Base-by-base conservation (phyloP, 345 rosid species). In the Brassica nigra region DNA sequence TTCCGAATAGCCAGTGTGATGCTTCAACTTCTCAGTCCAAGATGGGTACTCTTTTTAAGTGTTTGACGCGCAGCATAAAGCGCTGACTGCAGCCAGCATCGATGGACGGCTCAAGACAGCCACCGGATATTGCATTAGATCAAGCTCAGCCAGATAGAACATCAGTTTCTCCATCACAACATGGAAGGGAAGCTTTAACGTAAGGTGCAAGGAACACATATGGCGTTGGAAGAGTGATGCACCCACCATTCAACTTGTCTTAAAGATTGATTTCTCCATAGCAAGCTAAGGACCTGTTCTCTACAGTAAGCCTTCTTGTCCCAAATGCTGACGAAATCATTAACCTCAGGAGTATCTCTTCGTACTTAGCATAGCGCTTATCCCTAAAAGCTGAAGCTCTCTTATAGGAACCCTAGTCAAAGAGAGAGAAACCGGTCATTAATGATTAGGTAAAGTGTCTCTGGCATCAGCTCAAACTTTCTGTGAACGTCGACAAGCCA, bases 301-400 rank as follows among this genome's bases (percentile, higher is more conserved):
- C 94, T 89, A 4, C 33, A 18, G 71, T 91, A 92, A 1, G 94
- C 92, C 34, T 87, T 88, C 34, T 31, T 18, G 74, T 91, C 98
- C 15, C 97, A 90, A 82, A 93, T 86, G 83, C 64, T 76, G 18
- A 93, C 93, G 31, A 93, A 91, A 81, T 91, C 95, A 27, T 88
- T 87, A 15, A 89, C 91, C 86, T 90, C 90, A n/a, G 93, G 95
- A 29, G 97, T 91, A 91, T 91, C 88, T 91, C 98, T 76, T 93
- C 98, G 64, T 93, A 93, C 85, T 93, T 93, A 86, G 89, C 98
- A 93, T 91, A 37, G 94, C 76, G 28, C 97, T 86, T 59, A 93
- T 85, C 37, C 98, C 98, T 16, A 91, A 89, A 36, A 91, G 74
- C 81, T 91, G 95, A 78, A 93, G 97, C 80, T 90, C 95, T 83